Evolutionary conservation across 2,329 filamentous ascomycete genomes (phyloP).

Genomic region (Penicillium palitans): DNA sequence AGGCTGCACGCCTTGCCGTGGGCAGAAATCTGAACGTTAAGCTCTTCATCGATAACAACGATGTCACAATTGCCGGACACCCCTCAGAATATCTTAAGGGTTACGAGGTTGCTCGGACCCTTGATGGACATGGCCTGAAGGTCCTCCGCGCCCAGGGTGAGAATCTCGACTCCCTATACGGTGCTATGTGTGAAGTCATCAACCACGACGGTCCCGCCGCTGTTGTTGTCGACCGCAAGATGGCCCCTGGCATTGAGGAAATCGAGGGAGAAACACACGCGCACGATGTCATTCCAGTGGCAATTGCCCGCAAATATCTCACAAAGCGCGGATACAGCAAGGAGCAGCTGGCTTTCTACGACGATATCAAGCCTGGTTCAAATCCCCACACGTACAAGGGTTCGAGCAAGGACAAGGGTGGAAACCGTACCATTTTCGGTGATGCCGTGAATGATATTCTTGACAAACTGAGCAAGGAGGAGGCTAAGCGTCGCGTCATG

Average conservation of each 20-base stretch:
- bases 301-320: conserved; percentile 40
- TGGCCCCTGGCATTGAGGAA: conserved; percentile 41
- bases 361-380: conserved; percentile 33
- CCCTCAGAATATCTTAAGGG: conserved; percentile 43
- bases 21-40: conserved; percentile 42
- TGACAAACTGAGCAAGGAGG: conserved; percentile 38
- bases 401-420: conserved; percentile 37
- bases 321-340: conserved; percentile 39
- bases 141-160: conserved; percentile 41
- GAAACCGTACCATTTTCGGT: conserved; percentile 43
- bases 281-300: conserved; percentile 43
- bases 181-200: conserved; percentile 34
- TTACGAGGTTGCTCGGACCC: conserved; percentile 34
- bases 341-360: conserved; percentile 37
- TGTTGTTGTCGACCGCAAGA: conserved; percentile 34
- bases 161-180: conserved; percentile 39
- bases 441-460: conserved; percentile 42
- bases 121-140: conserved; percentile 40
- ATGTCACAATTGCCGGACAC: conserved; percentile 45
- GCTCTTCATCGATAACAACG: conserved; percentile 44
- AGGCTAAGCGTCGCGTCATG: conserved; percentile 39
- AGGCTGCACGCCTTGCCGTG: conserved; percentile 42
- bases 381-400: conserved; percentile 39
- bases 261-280: conserved; percentile 39
- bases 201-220: conserved; percentile 38